Conservation (phyloP, 306 rosid species). For the Mimosa bimucronata region DNA sequence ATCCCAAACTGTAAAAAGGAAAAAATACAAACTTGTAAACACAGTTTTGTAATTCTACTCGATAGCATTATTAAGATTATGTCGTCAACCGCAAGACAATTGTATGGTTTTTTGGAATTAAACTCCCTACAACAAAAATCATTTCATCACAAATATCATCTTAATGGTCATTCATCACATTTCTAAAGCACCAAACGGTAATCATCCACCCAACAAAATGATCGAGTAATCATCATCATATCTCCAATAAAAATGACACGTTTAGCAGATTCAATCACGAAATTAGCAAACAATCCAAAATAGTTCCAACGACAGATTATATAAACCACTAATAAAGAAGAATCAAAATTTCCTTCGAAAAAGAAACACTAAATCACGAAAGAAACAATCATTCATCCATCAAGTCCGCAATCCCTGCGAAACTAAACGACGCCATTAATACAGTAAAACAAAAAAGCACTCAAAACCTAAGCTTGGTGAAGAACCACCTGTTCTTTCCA, state of each 20-base stretch:
- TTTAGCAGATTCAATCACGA: background rate
- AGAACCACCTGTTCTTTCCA: slow-evolving; percentile 56
- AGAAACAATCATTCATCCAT: background rate
- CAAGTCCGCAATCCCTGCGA: background rate
- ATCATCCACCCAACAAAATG: background rate
- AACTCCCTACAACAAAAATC: background rate
- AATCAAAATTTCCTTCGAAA: slow-evolving; percentile 3
- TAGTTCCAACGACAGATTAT: background rate
- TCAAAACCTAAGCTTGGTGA: slow-evolving; percentile 50
- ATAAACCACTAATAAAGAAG: background rate
- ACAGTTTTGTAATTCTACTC: background rate
- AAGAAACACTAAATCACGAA: background rate
- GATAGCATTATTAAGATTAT: background rate
- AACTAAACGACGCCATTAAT: background rate
- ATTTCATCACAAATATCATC: background rate
- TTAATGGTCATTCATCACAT: background rate
- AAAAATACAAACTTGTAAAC: background rate
- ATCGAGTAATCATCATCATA: background rate
- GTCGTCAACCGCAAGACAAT: background rate
- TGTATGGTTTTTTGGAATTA: background rate
- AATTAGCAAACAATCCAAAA: background rate
- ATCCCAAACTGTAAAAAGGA: background rate
- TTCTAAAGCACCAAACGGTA: background rate
- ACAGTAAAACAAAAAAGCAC: background rate
- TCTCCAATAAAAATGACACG: background rate